A percentile compares a stretch with the other conserved stretches of the same genome.
Evolutionary conservation across 352 stramenopile genomes (phyloP).

Genomic region (Globisporangium acanthophoron): DNA sequence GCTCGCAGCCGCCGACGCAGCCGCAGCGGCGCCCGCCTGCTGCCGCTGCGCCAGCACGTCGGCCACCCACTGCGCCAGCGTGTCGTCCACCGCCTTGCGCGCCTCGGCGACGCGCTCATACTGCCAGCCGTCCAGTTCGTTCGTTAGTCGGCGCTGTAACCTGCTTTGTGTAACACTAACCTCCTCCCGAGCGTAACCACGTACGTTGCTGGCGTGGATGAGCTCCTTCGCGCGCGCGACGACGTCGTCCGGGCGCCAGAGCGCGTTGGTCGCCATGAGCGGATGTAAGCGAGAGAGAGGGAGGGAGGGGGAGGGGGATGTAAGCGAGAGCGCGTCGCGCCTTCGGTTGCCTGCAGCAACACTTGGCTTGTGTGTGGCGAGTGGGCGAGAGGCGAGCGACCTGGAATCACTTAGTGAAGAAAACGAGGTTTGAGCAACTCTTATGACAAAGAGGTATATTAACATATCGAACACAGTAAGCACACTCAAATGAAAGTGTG

Average conservation of each 20-base stretch:
- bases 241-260: slow-evolving; percentile 43
- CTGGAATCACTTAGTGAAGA: too few relatives aligned
- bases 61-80: slow-evolving; percentile 36
- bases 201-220: slow-evolving; percentile 74
- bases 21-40: slow-evolving; percentile 12
- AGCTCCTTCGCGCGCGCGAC: slow-evolving; percentile 59
- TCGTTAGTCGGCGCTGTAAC: not conserved
- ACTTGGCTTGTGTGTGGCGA: too few relatives aligned
- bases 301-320: not conserved
- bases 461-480: too few relatives aligned
- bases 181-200: slow-evolving; percentile 12
- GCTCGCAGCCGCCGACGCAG: slow-evolving; percentile 10
- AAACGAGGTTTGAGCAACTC: too few relatives aligned
- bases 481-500: too few relatives aligned
- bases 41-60: slow-evolving; percentile 1
- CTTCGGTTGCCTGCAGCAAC: too few relatives aligned
- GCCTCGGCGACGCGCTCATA: slow-evolving; percentile 68
- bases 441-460: too few relatives aligned
- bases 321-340: too few relatives aligned
- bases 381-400: too few relatives aligned
- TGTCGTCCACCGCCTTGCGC: slow-evolving; percentile 42
- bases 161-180: not conserved
- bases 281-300: not conserved
- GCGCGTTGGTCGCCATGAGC: not conserved
- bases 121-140: slow-evolving; percentile 13